Percentiles rank a stretch among this genome's conserved stretches.
Evolutionary conservation across 2,329 filamentous ascomycete species (phyloP).

Genomic region (Alternaria conjuncta): DNA sequence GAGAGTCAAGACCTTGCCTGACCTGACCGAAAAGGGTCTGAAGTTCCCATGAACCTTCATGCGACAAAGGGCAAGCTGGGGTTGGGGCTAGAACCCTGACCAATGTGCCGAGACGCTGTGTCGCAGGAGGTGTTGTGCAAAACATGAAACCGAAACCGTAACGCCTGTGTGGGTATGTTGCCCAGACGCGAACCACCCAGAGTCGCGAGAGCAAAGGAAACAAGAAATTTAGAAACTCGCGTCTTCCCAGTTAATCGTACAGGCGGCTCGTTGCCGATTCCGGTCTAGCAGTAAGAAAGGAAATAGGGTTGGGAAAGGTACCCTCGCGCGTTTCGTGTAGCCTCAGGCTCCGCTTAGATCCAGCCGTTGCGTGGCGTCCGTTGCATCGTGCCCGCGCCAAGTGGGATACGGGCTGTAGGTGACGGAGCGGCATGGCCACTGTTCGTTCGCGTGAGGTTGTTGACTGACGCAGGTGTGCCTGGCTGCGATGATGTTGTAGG

Average conservation of each 20-base stretch:
- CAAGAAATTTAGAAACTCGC: constrained; percentile 2
- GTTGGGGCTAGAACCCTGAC: neutral
- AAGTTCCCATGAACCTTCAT: neutral
- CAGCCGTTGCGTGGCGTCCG: constrained; percentile 44
- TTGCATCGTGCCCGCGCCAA: constrained; percentile 47
- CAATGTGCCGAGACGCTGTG: constrained; percentile 10
- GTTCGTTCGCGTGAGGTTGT: constrained; percentile 20
- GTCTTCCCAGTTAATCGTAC: constrained; percentile 22
- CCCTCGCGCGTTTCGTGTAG: constrained; percentile 2
- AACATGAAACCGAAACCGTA: constrained; percentile 24
- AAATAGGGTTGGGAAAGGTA: neutral
- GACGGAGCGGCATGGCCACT: constrained; percentile 26
- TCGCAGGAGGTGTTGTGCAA: constrained; percentile 1
- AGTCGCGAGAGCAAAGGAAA: neutral
- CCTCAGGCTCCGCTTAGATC: constrained; percentile 31
- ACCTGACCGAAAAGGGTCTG: neutral
- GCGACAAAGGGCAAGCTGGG: neutral
- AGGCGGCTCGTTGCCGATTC: constrained; percentile 21
- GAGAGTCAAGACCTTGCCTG: neutral
- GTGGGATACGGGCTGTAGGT: constrained; percentile 41
- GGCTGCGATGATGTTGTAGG: constrained; percentile 23
- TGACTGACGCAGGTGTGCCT: constrained; percentile 21
- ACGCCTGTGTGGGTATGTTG: constrained; percentile 14
- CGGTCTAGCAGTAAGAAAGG: constrained; percentile 9
- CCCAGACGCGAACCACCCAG: constrained; percentile 1